A percentile compares a stretch with the other conserved stretches of the same genome.
phyloP scores from a whole-genome alignment of 768 basidiomycete species.

The Termitomyces sp. region DNA sequence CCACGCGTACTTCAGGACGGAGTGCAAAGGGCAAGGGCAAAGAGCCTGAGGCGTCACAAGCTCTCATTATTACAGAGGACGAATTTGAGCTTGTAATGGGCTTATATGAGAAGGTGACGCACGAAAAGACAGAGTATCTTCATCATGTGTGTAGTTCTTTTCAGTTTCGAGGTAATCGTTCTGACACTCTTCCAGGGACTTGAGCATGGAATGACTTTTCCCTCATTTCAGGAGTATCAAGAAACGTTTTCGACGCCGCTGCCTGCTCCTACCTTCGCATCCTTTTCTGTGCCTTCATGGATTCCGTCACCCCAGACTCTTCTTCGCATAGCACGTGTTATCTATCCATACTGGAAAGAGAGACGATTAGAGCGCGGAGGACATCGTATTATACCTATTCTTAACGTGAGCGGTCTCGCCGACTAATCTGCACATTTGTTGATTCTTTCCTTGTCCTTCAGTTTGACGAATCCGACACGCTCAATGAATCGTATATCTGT shows the following conservation, averaged over 20 bases:
- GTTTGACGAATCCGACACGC: constrained; percentile 82
- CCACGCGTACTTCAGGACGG: constrained; percentile 53
- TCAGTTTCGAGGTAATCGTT: background rate
- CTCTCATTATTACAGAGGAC: constrained; percentile 77
- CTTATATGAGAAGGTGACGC: constrained; percentile 85
- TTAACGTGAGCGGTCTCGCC: constrained; percentile 63
- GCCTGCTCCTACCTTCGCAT: constrained; percentile 61
- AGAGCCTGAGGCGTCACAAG: constrained; percentile 65
- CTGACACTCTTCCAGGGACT: constrained; percentile 38
- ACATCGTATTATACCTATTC: constrained; percentile 77
- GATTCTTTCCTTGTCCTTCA: constrained; percentile 33
- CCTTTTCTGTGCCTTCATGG: constrained; percentile 63
- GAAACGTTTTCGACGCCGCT: constrained; percentile 61
- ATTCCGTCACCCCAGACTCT: constrained; percentile 62
- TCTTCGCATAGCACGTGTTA: constrained; percentile 61
- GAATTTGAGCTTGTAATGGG: constrained; percentile 97
- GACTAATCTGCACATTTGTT: background rate
- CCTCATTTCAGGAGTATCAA: constrained; percentile 70
- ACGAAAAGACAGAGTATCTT: constrained; percentile 85
- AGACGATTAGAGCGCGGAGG: constrained; percentile 79
- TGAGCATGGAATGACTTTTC: constrained; percentile 66
- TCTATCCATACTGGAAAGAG: constrained; percentile 91
- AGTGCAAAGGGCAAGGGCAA: constrained; percentile 84
- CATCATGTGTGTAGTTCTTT: constrained; percentile 66
- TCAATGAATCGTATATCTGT: constrained; percentile 93